Evolutionary conservation across 345 rosid genomes (phyloP).

Genomic region (Garcia nutans): DNA sequence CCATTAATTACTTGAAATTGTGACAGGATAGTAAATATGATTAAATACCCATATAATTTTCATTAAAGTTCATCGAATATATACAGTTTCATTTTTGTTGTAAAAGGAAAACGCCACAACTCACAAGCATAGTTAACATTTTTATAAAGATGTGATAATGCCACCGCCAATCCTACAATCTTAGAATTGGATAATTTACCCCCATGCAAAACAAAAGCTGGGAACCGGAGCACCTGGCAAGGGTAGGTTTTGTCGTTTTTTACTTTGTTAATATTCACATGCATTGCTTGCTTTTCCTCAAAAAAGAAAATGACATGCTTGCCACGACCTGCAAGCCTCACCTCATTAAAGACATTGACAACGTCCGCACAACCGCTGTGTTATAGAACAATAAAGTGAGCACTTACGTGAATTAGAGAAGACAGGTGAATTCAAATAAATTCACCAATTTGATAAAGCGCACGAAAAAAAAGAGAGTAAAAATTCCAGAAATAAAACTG

Average conservation of each 20-base stretch:
- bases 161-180: not conserved
- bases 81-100: not conserved
- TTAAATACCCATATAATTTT: not conserved
- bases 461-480: not conserved
- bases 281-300: too few relatives aligned
- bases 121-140: too few relatives aligned
- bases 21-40: slow-evolving; percentile 7
- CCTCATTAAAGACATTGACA: not conserved
- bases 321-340: not conserved
- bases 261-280: too few relatives aligned
- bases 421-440: not conserved
- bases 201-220: not conserved
- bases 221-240: not conserved
- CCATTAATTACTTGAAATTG: not conserved
- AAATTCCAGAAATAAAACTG: not conserved
- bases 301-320: too few relatives aligned
- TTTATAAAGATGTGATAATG: not conserved
- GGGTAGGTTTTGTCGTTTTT: too few relatives aligned
- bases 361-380: not conserved
- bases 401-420: not conserved
- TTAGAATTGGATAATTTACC: not conserved
- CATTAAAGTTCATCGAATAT: not conserved
- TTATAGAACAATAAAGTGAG: not conserved
- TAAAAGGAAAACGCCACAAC: slow-evolving; percentile 4
- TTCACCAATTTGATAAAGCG: not conserved